Base-by-base conservation (phyloP, 768 basidiomycete species). In the Macrolepiota albuminosa region DNA sequence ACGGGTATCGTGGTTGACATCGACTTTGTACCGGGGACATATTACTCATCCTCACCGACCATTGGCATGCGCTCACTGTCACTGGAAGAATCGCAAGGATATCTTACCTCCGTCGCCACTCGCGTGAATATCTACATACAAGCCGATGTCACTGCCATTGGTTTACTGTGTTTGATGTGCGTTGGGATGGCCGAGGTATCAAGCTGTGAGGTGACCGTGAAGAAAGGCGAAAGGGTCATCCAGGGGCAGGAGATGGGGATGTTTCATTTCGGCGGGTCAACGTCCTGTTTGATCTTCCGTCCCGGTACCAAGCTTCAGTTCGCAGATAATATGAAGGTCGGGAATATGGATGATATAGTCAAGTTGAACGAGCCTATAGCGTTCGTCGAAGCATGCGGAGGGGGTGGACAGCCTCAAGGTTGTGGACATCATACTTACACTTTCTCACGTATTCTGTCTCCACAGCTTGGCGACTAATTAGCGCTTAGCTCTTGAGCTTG, bases 171-270 rank as follows among this genome's bases (percentile, higher is more conserved):
- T 52, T 81, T 86, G 69, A 71, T 87, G 6, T 81, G 70, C 0
- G 76, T 87, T 10, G 86, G 86, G 0, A 84, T 88, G 76, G 74
- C 75, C 1, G 86, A 88, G 67, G 77, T 87, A 1, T 87, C 84
- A 36, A 86, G 84, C 14, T 83, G 81, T 61, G 78, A 81, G 60
- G 65, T 79, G 21, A 78, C 71, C 1, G 85, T 86, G 24, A 70
- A 69, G 65, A 72, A 77, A 80, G 61, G 66, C 8, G 34, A 50
- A 3, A 29, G 39, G n/a, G 40, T 59, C 29, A 72, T 70, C 55
- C 80, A 80, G 62, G 85, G 87, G 1, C 81, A 86, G 37, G 70
- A 86, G 66, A 60, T 85, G 1, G 87, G 86, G 60, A 78, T 74
- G 77, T 84, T 87, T 79, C 85, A 85, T 67, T 86, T 84, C 71